These are phyloP conservation scores for Amaranthus hypochondriacus DNA, from an alignment of 148 eudicot species.

Conservation along the genomic window DNA sequence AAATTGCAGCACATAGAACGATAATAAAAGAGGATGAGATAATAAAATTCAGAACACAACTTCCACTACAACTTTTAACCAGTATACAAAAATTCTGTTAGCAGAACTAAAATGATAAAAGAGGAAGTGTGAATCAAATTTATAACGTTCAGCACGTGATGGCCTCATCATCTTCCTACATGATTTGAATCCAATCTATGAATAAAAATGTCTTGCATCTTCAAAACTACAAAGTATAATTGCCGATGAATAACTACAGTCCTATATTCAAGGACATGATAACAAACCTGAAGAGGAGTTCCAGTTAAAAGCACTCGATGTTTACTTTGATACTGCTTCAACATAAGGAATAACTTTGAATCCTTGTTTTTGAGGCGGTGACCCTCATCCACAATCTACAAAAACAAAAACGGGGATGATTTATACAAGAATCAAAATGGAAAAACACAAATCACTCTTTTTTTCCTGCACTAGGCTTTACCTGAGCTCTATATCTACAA, in stretches of 20 bases:
- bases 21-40: not conserved
- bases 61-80: not conserved
- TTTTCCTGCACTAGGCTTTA: not conserved
- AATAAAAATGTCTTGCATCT: too few species aligned
- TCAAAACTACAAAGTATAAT: not conserved
- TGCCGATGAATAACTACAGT: not conserved
- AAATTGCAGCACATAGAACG: not conserved
- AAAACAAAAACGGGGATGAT: conserved; percentile 21
- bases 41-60: not conserved
- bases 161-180: not conserved
- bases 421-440: conserved; percentile 3
- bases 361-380: conserved; percentile 98
- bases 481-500: not conserved
- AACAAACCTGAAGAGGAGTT: conserved; percentile 95
- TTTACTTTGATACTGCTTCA: conserved; percentile 70
- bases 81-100: not conserved
- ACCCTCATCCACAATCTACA: conserved; percentile 97
- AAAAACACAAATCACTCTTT: not conserved
- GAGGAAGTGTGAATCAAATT: not conserved
- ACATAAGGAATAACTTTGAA: conserved; percentile 72
- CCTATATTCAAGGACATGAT: not conserved
- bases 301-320: conserved; percentile 94
- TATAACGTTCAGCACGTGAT: not conserved
- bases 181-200: not conserved
- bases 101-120: not conserved